Base-by-base conservation (phyloP, 2,329 filamentous ascomycete species). In the Pseudogymnoascus pannorum region DNA sequence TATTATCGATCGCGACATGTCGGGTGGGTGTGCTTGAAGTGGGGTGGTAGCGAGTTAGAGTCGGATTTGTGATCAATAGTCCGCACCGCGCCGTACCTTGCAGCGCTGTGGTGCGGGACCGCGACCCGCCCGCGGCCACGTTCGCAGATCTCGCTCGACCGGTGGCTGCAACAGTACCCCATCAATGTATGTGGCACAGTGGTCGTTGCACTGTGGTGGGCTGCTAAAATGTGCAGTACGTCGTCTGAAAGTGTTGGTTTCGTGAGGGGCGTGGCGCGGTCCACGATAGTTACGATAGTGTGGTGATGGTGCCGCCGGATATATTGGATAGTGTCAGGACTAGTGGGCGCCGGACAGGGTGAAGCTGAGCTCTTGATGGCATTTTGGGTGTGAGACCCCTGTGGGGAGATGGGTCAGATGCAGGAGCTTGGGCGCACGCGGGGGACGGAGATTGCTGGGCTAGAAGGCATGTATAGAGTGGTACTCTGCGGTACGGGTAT, bases 51-150 rank as follows among this genome's bases (percentile, higher is more conserved):
- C n/a, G 48, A 31, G 48, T 54, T 54, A 31, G 2, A 31, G 48
- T 54, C 48, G 48, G 26, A 54, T 54, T 54, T 54, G 48, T 31
- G 48, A 31, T 54, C 26, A 54, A 54, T 54, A 54, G 48, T 54
- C 44, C 48, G 48, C 48, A 54, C 26, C 48, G 48, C 24, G 48
- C 48, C 48, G 48, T 54, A 31, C 48, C 48, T 54, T 54, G 48
- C 48, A 54, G 48, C 48, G 48, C 48, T 54, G 48, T 6, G 26
- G 5, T 54, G 48, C 26, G 48, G 48, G 48, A 54, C 48, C 48
- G n/a, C 20, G 48, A 54, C 48, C 48, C 48, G 48, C 48, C 48
- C 48, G 48, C 48, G 26, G 16, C 48, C 48, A 54, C 48, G 48
- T 54, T 54, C 48, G 48, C 16, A 54, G 48, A 54, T 54, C 48